Evolutionary conservation across 805 yeast species (phyloP).

Genomic region (Saccharomycopsis fibuligera): DNA sequence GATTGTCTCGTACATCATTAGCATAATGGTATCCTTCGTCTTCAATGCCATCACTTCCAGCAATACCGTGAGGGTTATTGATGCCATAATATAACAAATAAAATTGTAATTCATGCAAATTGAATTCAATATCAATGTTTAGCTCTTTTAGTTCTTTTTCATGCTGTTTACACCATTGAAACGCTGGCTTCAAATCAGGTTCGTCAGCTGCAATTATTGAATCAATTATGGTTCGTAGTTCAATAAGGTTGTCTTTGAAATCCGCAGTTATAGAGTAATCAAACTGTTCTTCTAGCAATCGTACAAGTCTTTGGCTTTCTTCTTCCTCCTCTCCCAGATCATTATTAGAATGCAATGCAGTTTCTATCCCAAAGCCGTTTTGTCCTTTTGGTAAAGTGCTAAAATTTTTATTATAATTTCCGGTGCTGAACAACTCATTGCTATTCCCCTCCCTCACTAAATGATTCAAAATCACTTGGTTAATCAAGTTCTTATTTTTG

Average conservation of each 20-base stretch:
- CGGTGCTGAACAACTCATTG: not conserved
- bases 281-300: constrained; percentile 7
- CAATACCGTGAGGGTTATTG: not conserved
- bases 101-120: constrained; percentile 30
- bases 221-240: constrained; percentile 7
- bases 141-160: constrained; percentile 23
- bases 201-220: not conserved
- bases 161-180: constrained; percentile 29
- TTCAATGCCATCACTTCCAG: not conserved
- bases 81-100: constrained; percentile 24
- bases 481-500: constrained; percentile 14
- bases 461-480: constrained; percentile 15
- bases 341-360: not conserved
- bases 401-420: no score
- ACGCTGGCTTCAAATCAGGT: constrained; percentile 27
- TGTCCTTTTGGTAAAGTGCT: no score
- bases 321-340: not conserved
- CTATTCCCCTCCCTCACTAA: not conserved
- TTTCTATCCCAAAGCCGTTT: no score
- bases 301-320: not conserved
- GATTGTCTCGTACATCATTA: constrained; percentile 4
- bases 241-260: not conserved
- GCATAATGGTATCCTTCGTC: not conserved
- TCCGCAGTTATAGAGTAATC: not conserved
- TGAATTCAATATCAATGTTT: constrained; percentile 31